These are phyloP conservation scores for Hortiboletus flavorubellus DNA, from an alignment of 768 basidiomycete species.

Conservation along the genomic window DNA sequence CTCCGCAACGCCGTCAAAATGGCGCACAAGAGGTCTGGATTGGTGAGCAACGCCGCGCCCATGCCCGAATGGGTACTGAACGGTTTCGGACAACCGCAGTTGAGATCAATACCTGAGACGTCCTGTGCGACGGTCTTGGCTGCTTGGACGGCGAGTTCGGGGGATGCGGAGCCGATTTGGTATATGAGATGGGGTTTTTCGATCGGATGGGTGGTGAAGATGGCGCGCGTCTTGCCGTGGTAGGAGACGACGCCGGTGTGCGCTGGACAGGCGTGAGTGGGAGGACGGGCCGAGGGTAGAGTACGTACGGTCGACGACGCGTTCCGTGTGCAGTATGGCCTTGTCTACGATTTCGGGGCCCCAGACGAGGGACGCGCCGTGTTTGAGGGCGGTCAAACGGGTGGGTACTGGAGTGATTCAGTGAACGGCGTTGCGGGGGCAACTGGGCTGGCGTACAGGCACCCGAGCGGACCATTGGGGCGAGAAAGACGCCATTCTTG, in stretches of 20 bases:
- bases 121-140: slow-evolving; percentile 84
- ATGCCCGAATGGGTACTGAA: slow-evolving; percentile 94
- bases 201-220: slow-evolving; percentile 90
- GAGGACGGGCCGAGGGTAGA: not conserved
- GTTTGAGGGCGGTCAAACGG: slow-evolving; percentile 81
- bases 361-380: slow-evolving; percentile 95
- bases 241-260: slow-evolving; percentile 85
- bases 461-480: slow-evolving; percentile 97
- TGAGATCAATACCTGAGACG: slow-evolving; percentile 92
- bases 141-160: slow-evolving; percentile 88
- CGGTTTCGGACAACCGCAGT: slow-evolving; percentile 96
- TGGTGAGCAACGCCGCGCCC: slow-evolving; percentile 93
- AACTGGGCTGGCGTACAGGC: slow-evolving; percentile 55
- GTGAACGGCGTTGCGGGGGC: not conserved
- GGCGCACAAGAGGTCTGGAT: slow-evolving; percentile 85
- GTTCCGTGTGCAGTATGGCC: slow-evolving; percentile 82
- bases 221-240: slow-evolving; percentile 76
- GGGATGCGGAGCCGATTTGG: slow-evolving; percentile 90
- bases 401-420: slow-evolving; percentile 65
- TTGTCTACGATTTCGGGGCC: slow-evolving; percentile 96
- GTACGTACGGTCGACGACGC: slow-evolving; percentile 81
- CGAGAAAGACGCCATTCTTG: slow-evolving; percentile 88
- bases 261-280: slow-evolving; percentile 43
- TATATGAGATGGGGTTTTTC: slow-evolving; percentile 94
- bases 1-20: slow-evolving; percentile 78